Conservation (phyloP, 23 red algal genomes). For the Gracilaria gracilis region DNA sequence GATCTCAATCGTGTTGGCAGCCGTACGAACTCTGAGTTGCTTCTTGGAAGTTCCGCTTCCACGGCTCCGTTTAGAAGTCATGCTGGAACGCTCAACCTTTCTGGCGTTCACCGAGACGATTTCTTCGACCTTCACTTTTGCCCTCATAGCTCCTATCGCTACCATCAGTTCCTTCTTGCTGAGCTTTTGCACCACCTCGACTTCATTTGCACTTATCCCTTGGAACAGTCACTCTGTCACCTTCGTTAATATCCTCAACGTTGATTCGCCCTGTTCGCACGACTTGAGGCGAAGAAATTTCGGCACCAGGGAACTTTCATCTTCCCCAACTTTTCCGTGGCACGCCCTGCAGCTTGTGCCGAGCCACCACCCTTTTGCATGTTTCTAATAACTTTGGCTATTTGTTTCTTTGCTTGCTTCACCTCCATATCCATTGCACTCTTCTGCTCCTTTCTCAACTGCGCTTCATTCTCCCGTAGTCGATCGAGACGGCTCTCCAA, state of each 20-base stretch:
- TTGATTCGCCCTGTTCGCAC: background rate
- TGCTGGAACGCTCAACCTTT: background rate
- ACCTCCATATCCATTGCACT: constrained; percentile 62
- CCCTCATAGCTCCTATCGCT: constrained; percentile 64
- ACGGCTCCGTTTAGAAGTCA: background rate
- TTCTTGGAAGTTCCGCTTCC: background rate
- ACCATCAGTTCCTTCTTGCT: constrained; percentile 81
- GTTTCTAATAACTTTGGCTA: constrained; percentile 65
- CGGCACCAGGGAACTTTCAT: constrained; percentile 37
- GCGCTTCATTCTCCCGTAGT: constrained; percentile 57
- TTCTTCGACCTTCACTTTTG: constrained; percentile 65
- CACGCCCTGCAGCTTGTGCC: constrained; percentile 54
- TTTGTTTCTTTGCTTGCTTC: constrained; percentile 72
- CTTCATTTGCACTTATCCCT: constrained; percentile 14
- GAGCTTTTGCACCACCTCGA: constrained; percentile 68
- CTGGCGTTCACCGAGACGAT: constrained; percentile 12
- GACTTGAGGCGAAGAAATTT: background rate
- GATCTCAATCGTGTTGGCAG: constrained; percentile 83
- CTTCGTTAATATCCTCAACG: constrained; percentile 52
- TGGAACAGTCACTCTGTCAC: constrained; percentile 71
- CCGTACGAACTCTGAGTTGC: constrained; percentile 58
- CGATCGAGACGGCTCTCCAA: constrained; percentile 33
- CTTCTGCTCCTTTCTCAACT: constrained; percentile 55
- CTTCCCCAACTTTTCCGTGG: constrained; percentile 55
- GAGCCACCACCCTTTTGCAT: constrained; percentile 79